Conservation (phyloP, 2,329 filamentous ascomycete species). For the Aspergillus persii region DNA sequence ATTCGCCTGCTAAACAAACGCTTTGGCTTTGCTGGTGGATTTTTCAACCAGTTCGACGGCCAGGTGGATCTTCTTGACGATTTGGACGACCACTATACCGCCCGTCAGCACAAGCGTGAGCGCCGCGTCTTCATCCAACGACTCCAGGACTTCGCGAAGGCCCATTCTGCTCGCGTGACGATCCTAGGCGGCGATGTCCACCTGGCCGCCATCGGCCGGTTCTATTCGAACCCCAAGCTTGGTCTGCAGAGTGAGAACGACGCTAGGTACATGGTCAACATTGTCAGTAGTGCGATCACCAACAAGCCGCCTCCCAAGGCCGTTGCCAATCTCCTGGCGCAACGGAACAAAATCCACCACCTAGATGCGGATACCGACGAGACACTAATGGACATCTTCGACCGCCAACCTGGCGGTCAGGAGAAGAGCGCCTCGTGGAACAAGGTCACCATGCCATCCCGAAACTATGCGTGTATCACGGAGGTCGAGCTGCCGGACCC, state of each 20-base stretch:
- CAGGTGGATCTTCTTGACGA: slow-evolving; percentile 64
- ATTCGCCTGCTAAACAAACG: slow-evolving; percentile 87
- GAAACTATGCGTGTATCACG: slow-evolving; percentile 64
- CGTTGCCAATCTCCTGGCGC: slow-evolving; percentile 63
- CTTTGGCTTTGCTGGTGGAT: slow-evolving; percentile 77
- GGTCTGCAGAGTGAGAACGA: slow-evolving; percentile 58
- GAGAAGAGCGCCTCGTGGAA: slow-evolving; percentile 70
- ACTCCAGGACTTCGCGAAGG: slow-evolving; percentile 58
- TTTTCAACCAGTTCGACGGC: slow-evolving; percentile 94
- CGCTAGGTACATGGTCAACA: slow-evolving; percentile 63
- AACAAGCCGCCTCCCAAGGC: slow-evolving; percentile 66
- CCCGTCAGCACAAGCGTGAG: slow-evolving; percentile 86
- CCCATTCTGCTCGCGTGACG: slow-evolving; percentile 57
- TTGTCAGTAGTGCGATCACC: slow-evolving; percentile 64
- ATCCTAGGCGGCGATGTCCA: slow-evolving; percentile 66
- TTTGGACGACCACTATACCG: slow-evolving; percentile 75
- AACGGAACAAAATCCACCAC: slow-evolving; percentile 65
- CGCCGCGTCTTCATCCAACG: slow-evolving; percentile 68
- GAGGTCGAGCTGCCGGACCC: slow-evolving; percentile 42
- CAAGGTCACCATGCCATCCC: slow-evolving; percentile 76
- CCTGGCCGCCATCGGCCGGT: slow-evolving; percentile 61
- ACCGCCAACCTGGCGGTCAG: slow-evolving; percentile 57
- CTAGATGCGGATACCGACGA: slow-evolving; percentile 63
- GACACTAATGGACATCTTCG: slow-evolving; percentile 61
- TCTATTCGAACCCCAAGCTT: slow-evolving; percentile 61